Evolutionary conservation across 2,329 filamentous ascomycete species (phyloP), one percentile per base, ranked within the genome.

Genomic region (Beauveria sp.): DNA sequence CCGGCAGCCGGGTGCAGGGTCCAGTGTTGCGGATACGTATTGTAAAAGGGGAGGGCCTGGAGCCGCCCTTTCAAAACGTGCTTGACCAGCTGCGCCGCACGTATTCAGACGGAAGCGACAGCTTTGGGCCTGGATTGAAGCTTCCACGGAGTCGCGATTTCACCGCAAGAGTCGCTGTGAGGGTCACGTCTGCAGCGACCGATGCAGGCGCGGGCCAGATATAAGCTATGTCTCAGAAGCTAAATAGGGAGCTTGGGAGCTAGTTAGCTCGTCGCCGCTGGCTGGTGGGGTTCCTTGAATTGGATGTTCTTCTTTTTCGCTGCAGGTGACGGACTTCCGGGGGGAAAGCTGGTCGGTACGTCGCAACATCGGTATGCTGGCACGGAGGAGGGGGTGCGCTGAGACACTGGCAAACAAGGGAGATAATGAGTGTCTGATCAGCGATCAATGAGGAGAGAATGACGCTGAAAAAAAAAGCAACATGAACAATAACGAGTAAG

Each of bases 151-250:
- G 54, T 47, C 43, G 54, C 50, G 50, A 12, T 22, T 53, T 38
- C 10, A 53, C 50, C 30, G 30, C 38, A 53, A 53, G 30, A 53
- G 50, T 40, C 50, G 50, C 34, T 38, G 38, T 28, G 28, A 56
- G 20, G 28, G 55, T 26, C 55, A 58, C 20, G 55, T 24, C 47
- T 58, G 45, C 55, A 58, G 55, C 55, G 43, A 47, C 42, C 12
- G 55, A 58, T 57, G 54, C 54, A 57, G 43, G 54, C 14, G 34
- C 51, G 24, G 22, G 54, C 26, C 43, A 56, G 53, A 56, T 46
- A 47, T 57, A 47, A 57, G 54, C 55, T 40, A 16, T 58, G 55
- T 58, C 55, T 58, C 55, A 58, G 55, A 58, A 58, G 45, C 55
- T n/a, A 34, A 38, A 38, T 38, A 38, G 43, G 22, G 30, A 34